These are phyloP conservation scores for Phytophthora meadii DNA, from an alignment of 352 stramenopile species.

Conservation along the genomic window DNA sequence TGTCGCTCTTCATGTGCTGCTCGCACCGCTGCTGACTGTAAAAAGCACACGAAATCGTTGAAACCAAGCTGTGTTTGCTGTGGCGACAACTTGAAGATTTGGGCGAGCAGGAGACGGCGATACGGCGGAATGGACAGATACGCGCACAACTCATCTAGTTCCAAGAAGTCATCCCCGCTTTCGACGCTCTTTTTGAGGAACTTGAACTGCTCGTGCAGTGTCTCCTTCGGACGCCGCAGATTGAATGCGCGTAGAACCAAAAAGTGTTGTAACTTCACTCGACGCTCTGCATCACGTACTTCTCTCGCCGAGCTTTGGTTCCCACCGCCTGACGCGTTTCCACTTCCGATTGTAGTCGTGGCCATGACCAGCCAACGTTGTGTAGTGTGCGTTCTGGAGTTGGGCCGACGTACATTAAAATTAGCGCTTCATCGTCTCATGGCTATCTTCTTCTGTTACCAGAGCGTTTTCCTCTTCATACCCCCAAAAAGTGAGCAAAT, in stretches of 20 bases:
- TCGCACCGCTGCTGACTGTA: conserved; percentile 62
- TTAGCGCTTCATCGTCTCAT: conserved; percentile 30
- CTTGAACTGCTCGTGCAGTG: conserved; percentile 74
- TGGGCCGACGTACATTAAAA: conserved; percentile 18
- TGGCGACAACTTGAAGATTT: conserved; percentile 56
- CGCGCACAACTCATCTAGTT: conserved; percentile 65
- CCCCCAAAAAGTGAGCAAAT: conserved; percentile 31
- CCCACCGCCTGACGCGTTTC: neutral
- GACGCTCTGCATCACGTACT: conserved; percentile 42
- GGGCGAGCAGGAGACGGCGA: conserved; percentile 57
- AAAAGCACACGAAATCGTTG: conserved; percentile 69
- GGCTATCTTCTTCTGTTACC: conserved; percentile 4
- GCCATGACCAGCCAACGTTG: too few relatives aligned
- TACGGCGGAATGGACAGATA: conserved; percentile 79
- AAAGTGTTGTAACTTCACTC: conserved; percentile 80
- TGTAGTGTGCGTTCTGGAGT: conserved; percentile 3
- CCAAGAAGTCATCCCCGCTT: conserved; percentile 40
- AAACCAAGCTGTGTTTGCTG: conserved; percentile 53
- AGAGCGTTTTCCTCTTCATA: conserved; percentile 36
- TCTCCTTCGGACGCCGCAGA: conserved; percentile 64
- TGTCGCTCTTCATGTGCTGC: conserved; percentile 55
- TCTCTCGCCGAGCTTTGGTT: conserved; percentile 20
- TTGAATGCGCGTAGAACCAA: conserved; percentile 87
- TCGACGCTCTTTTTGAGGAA: conserved; percentile 43
- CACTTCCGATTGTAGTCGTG: neutral